Evolutionary conservation across 2,329 filamentous ascomycete species (phyloP).

Genomic region (Epichloe sibirici): DNA sequence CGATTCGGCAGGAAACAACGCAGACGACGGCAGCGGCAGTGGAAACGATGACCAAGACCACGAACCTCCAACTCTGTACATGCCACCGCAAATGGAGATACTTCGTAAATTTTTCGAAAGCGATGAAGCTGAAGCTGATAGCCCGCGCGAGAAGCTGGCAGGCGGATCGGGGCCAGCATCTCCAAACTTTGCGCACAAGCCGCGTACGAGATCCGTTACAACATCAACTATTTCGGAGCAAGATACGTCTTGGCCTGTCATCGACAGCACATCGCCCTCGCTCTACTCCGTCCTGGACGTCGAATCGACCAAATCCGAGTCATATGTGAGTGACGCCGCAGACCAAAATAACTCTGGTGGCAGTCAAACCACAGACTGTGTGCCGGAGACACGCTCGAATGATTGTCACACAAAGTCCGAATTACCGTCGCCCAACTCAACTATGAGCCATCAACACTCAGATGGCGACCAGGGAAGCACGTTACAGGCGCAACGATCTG

Average conservation of each 20-base stretch:
- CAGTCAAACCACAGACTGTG: background rate
- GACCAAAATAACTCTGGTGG: background rate
- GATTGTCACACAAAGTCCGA: background rate
- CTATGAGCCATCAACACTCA: background rate
- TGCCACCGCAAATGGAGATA: background rate
- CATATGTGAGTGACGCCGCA: background rate
- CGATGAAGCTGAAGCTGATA: background rate
- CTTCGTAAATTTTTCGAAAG: background rate
- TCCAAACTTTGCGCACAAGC: background rate
- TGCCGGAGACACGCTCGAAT: background rate
- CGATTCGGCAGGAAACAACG: background rate
- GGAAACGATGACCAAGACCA: background rate
- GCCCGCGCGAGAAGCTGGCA: background rate
- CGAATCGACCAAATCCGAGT: background rate
- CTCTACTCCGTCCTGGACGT: background rate
- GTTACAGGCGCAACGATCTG: background rate
- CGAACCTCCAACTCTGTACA: background rate
- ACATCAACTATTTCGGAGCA: background rate
- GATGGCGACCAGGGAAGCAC: background rate
- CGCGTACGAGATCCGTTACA: background rate
- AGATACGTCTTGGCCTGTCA: background rate
- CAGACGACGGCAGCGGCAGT: background rate
- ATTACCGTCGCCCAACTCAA: background rate
- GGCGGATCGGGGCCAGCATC: background rate
- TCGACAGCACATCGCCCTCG: background rate